Base-by-base conservation (phyloP, 768 basidiomycete species). In the Leccinum rimulosum region DNA sequence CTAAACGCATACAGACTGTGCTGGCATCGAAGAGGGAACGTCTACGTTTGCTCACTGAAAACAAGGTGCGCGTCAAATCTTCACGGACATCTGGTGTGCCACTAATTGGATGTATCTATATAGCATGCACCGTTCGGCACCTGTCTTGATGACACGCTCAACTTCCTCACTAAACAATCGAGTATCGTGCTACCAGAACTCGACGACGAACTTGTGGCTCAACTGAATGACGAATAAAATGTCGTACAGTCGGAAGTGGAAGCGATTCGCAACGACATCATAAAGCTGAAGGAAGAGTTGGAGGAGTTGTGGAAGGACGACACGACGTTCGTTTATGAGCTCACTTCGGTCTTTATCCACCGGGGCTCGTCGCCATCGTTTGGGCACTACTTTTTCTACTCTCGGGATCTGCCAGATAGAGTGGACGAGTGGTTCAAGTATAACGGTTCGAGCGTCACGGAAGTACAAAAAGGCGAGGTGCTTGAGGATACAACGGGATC, bases 331-430 rank as follows among this genome's bases (percentile, higher is more conserved):
- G 86, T 87, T 31, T 98, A 97, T 70, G 93, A 97, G 68, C 81
- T 98, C 48, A 93, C 92, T 0, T 91, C 93, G 10, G 96, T 98
- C 19, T 98, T 93, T 78, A 89, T 98, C 60, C 95, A 98, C 73
- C 88, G 95, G 30, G 95, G 95, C 51, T 82, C 87, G 55, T 89
- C 87, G 17, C 87, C 92, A 2, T 89, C 89, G 7, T 94, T 86
- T 76, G 94, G 94, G 3, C 95, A 97, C 70, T 97, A 97, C 74
- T 98, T 94, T 80, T 93, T 98, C 74, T 97, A 96, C 72, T 92
- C 95, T 56, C 83, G 94, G 43, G 82, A 93, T 71, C 78, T 97
- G 14, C 95, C 94, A 1, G 83, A 84, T 51, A 74, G 84, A 25
- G 87, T 87, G 11, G 89, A 97, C 58, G 80, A 82, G 48, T 98